Percentiles rank a stretch among this genome's conserved stretches.
These are phyloP conservation scores for Zalaria obscura DNA, from an alignment of 2,329 filamentous ascomycete species.

Conservation along the genomic window DNA sequence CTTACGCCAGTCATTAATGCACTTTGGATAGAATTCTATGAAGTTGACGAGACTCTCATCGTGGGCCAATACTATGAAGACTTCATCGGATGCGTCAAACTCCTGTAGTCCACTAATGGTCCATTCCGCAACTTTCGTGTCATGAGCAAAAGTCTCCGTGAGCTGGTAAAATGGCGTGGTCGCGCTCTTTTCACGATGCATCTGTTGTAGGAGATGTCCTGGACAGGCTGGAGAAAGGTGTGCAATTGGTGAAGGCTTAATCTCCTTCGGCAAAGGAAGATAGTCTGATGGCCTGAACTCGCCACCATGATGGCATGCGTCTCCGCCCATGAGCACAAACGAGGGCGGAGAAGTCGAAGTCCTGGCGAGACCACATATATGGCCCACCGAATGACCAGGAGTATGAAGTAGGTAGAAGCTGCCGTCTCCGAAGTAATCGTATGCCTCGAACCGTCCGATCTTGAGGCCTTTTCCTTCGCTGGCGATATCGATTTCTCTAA, in stretches of 20 bases:
- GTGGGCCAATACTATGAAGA: conserved; percentile 35
- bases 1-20: conserved; percentile 31
- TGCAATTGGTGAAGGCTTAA: conserved; percentile 20
- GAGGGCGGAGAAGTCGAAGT: conserved; percentile 19
- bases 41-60: conserved; percentile 29
- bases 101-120: conserved; percentile 33
- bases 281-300: conserved; percentile 31
- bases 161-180: conserved; percentile 22
- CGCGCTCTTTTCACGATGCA: conserved; percentile 21
- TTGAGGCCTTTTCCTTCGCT: conserved; percentile 19
- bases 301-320: conserved; percentile 31
- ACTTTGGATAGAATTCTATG: conserved; percentile 35
- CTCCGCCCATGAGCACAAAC: conserved; percentile 38
- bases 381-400: conserved; percentile 38
- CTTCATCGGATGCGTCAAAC: conserved; percentile 28
- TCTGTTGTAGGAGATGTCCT: conserved; percentile 23
- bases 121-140: conserved; percentile 19
- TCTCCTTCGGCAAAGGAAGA: conserved; percentile 21
- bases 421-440: conserved; percentile 43
- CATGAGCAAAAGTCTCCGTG: conserved; percentile 16
- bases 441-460: conserved; percentile 32
- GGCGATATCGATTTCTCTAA: conserved; percentile 21
- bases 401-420: conserved; percentile 41
- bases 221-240: conserved; percentile 20
- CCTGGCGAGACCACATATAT: conserved; percentile 36